A percentile compares a stretch with the other conserved stretches of the same genome.
These are phyloP conservation scores for Alternaria consortialis DNA, from an alignment of 2,329 filamentous ascomycete species.

Conservation along the genomic window DNA sequence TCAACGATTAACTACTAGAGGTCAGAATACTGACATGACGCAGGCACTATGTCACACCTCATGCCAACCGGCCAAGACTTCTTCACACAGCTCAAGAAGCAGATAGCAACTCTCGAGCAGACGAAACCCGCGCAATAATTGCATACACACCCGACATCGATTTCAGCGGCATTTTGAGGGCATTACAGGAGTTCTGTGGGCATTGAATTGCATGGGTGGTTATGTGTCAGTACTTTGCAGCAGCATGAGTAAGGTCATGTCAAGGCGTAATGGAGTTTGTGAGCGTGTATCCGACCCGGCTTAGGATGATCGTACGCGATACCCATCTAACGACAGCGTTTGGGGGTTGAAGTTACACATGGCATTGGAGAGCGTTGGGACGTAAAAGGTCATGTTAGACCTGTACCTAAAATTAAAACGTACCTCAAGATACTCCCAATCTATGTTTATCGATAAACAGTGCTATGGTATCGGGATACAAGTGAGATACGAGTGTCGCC, in stretches of 20 bases:
- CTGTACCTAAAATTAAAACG: background rate
- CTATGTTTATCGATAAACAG: background rate
- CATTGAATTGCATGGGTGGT: constrained; percentile 29
- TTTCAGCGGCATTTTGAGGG: constrained; percentile 47
- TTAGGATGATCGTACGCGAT: constrained; percentile 33
- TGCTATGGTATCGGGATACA: background rate
- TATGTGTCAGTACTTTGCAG: constrained; percentile 23
- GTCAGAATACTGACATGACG: constrained; percentile 20
- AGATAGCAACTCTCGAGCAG: constrained; percentile 53
- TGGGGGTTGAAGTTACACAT: constrained; percentile 14
- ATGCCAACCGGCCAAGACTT: constrained; percentile 58
- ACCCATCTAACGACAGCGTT: constrained; percentile 35
- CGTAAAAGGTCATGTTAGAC: background rate
- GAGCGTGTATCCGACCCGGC: constrained; percentile 14
- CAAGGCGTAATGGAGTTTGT: constrained; percentile 41
- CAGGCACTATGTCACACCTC: constrained; percentile 50
- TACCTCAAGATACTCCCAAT: background rate
- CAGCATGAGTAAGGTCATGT: constrained; percentile 25
- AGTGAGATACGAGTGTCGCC: background rate
- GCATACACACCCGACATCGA: constrained; percentile 27
- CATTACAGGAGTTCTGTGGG: constrained; percentile 48
- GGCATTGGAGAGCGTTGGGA: background rate
- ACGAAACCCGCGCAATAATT: constrained; percentile 41
- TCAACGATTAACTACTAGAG: background rate
- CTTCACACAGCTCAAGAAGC: constrained; percentile 57